Conservation (phyloP, 495 filamentous ascomycete genomes). For the Peziza echinospora region DNA sequence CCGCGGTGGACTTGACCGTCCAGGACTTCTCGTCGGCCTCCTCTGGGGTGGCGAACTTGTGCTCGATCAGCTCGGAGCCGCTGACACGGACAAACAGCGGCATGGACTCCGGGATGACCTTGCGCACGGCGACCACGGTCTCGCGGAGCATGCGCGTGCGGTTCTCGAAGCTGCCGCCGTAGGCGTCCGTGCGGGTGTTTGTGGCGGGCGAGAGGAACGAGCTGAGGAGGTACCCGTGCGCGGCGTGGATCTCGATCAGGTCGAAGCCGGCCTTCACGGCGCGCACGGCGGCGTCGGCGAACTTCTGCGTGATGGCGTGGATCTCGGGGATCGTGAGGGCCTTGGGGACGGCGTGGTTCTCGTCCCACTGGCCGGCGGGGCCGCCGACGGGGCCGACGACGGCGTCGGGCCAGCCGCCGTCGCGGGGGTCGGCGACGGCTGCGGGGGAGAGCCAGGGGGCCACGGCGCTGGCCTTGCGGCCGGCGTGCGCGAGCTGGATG, state of each 20-base stretch:
- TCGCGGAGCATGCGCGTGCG: constrained; percentile 35
- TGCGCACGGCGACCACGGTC: constrained; percentile 32
- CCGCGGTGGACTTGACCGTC: constrained; percentile 39
- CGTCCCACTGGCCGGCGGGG: constrained; percentile 28
- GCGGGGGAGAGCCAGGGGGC: constrained; percentile 40
- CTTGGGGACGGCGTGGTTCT: constrained; percentile 27
- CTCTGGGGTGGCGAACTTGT: constrained; percentile 23
- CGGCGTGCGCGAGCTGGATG: constrained; percentile 58
- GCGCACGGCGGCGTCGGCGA: constrained; percentile 35
- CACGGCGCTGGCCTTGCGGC: constrained; percentile 48
- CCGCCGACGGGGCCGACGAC: constrained; percentile 30
- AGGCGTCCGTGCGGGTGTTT: constrained; percentile 42
- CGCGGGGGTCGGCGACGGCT: constrained; percentile 29
- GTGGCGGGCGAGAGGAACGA: constrained; percentile 40
- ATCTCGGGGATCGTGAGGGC: constrained; percentile 42
- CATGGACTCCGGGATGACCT: constrained; percentile 35
- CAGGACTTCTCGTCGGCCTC: constrained; percentile 33
- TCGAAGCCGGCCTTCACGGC: constrained; percentile 49
- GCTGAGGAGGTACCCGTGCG: constrained; percentile 42
- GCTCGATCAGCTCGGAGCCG: constrained; percentile 50
- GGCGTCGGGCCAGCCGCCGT: constrained; percentile 47
- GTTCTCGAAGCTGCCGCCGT: constrained; percentile 45
- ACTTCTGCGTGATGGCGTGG: constrained; percentile 36
- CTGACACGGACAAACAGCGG: constrained; percentile 44
- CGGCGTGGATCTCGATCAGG: constrained; percentile 39